Percentiles rank a stretch among this genome's conserved stretches.
Evolutionary conservation across 192 early-diverging fungal species (phyloP).

Genomic region (Linnemannia zychae): DNA sequence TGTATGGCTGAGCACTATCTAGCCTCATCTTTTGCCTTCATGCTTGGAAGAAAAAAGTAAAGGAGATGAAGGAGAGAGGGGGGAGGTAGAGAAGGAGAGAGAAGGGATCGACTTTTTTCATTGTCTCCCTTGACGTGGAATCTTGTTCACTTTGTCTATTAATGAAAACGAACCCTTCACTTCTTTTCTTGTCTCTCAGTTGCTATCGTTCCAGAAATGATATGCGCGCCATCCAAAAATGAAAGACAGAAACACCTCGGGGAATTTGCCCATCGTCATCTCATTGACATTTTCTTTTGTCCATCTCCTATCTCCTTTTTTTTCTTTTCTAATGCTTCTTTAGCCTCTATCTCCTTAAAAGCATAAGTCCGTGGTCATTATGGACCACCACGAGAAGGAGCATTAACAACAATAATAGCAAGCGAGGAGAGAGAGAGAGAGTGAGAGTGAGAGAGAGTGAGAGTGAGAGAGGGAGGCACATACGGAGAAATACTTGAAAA

Average conservation of each 20-base stretch:
- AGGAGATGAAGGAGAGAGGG: neutral
- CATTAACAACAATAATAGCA: no score
- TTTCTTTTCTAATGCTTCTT: neutral
- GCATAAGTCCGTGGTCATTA: neutral
- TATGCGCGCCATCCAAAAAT: neutral
- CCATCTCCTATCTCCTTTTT: neutral
- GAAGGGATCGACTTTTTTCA: neutral
- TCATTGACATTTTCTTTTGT: neutral
- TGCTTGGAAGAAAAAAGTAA: neutral
- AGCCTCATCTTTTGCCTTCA: neutral
- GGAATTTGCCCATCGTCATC: neutral
- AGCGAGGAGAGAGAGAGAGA: neutral
- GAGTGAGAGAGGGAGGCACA: neutral
- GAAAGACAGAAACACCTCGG: neutral
- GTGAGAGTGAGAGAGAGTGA: neutral
- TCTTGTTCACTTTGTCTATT: slow-evolving; percentile 10
- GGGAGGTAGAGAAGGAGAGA: neutral
- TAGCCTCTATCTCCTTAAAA: slow-evolving; percentile 2
- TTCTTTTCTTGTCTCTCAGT: neutral
- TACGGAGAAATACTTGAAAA: neutral
- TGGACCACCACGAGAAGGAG: slow-evolving; percentile 5
- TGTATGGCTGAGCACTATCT: neutral
- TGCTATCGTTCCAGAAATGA: neutral
- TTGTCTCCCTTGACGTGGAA: slow-evolving; percentile 3
- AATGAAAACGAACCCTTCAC: neutral